Conservation (phyloP, 2,329 filamentous ascomycete genomes). For the Aureobasidium sp. region DNA sequence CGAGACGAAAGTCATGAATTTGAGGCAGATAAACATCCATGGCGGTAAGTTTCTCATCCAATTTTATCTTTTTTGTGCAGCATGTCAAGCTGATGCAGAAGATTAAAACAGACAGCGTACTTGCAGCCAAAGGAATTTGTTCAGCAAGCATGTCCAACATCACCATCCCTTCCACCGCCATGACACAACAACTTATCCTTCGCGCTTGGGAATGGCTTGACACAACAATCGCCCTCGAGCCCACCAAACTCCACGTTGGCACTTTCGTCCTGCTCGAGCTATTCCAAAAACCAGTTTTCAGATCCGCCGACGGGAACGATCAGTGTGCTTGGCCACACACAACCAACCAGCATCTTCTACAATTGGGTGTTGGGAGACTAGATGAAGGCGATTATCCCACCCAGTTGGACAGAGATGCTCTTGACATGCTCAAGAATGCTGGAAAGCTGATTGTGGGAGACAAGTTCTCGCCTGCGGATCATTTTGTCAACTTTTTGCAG, state of each 20-base stretch:
- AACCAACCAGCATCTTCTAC: background rate
- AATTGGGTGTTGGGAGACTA: background rate
- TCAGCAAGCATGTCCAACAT: background rate
- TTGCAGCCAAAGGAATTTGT: background rate
- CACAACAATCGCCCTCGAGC: background rate
- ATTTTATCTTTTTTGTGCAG: background rate
- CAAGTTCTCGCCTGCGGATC: background rate
- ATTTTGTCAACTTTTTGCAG: slow-evolving; percentile 2
- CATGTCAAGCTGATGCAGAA: background rate
- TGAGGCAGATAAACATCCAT: background rate
- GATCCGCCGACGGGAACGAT: background rate
- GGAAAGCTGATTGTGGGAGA: background rate
- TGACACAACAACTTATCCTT: background rate
- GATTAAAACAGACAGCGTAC: background rate
- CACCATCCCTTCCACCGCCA: background rate
- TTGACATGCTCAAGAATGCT: background rate
- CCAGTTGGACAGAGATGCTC: background rate
- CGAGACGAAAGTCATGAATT: background rate
- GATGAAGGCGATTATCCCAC: background rate
- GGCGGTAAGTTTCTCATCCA: background rate
- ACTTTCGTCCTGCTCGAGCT: background rate
- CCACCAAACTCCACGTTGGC: background rate
- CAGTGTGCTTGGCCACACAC: slow-evolving; percentile 6
- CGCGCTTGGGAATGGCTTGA: slow-evolving; percentile 7
- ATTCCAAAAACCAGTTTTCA: background rate